phyloP scores from a whole-genome alignment of 108 stramenopile species.

The Parmales sp. region DNA sequence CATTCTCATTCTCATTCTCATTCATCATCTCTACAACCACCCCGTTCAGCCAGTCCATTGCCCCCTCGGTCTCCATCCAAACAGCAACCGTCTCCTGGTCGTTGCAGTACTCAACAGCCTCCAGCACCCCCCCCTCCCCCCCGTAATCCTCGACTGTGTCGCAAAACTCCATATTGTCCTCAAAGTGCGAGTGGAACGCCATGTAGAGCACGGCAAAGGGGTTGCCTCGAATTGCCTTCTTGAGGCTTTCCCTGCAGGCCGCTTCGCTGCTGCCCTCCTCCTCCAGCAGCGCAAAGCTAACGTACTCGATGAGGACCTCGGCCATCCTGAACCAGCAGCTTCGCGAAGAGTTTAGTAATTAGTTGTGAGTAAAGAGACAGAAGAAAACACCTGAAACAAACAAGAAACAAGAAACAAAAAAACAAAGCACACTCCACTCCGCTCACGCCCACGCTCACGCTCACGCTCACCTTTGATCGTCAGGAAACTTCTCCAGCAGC shows the following conservation, averaged over 20 bases:
- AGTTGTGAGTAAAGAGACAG: too few species aligned
- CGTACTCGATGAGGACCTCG: constrained; percentile 60
- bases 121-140: constrained; percentile 54
- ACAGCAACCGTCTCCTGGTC: constrained; percentile 44
- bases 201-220: constrained; percentile 58
- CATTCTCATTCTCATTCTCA: constrained; percentile 21
- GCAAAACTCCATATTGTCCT: constrained; percentile 59
- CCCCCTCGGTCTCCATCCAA: constrained; percentile 65
- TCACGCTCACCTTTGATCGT: constrained; percentile 44
- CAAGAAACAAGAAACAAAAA: too few species aligned
- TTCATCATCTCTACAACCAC: constrained; percentile 20
- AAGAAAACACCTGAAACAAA: too few species aligned
- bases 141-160: constrained; percentile 65
- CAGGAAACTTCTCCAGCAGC: constrained; percentile 38
- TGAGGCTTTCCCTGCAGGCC: constrained; percentile 30
- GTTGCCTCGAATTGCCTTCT: constrained; percentile 53
- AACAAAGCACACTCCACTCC: too few species aligned
- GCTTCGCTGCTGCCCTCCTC: constrained; percentile 42
- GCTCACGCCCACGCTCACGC: too few species aligned
- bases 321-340: constrained; percentile 74
- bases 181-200: constrained; percentile 57
- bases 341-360: too few species aligned
- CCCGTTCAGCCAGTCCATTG: constrained; percentile 57
- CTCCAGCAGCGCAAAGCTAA: constrained; percentile 47
- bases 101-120: constrained; percentile 70